phyloP scores from a whole-genome alignment of 805 yeast species.

The Debaryomyces maramus region DNA sequence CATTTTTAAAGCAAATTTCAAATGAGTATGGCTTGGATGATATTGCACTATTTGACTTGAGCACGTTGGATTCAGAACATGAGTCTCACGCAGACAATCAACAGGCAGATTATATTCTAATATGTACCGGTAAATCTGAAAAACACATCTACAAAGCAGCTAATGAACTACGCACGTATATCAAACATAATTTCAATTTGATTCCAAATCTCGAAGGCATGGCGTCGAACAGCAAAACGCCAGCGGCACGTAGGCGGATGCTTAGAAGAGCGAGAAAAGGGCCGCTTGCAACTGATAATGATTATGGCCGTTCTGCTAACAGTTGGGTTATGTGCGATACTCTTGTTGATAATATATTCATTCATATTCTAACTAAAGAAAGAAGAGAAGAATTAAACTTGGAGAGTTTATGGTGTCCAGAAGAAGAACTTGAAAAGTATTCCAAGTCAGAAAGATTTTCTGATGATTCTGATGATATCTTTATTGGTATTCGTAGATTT shows the following conservation, averaged over 20 bases:
- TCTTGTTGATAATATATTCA: constrained; percentile 56
- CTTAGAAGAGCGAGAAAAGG: constrained; percentile 56
- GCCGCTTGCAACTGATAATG: constrained; percentile 51
- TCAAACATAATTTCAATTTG: constrained; percentile 48
- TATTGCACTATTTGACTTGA: constrained; percentile 62
- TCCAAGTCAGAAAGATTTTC: constrained; percentile 15
- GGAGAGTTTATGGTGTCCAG: constrained; percentile 64
- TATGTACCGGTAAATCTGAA: constrained; percentile 75
- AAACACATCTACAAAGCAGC: constrained; percentile 76
- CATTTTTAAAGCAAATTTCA: constrained; percentile 48
- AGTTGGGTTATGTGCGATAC: constrained; percentile 85
- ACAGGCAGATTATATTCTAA: constrained; percentile 41
- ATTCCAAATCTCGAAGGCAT: constrained; percentile 71
- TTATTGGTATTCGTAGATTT: constrained; percentile 44
- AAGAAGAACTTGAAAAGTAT: constrained; percentile 35
- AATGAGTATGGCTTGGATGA: constrained; percentile 66
- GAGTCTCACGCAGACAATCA: constrained; percentile 28
- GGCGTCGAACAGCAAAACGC: constrained; percentile 52
- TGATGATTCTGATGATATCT: constrained; percentile 35
- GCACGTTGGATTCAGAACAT: constrained; percentile 33
- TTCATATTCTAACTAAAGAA: constrained; percentile 72
- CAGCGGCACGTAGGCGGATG: constrained; percentile 38
- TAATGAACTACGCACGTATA: constrained; percentile 50
- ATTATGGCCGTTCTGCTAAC: constrained; percentile 58
- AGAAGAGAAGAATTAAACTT: constrained; percentile 68